phyloP scores from a whole-genome alignment of 108 stramenopile species.

The Nitzschia putrida region DNA sequence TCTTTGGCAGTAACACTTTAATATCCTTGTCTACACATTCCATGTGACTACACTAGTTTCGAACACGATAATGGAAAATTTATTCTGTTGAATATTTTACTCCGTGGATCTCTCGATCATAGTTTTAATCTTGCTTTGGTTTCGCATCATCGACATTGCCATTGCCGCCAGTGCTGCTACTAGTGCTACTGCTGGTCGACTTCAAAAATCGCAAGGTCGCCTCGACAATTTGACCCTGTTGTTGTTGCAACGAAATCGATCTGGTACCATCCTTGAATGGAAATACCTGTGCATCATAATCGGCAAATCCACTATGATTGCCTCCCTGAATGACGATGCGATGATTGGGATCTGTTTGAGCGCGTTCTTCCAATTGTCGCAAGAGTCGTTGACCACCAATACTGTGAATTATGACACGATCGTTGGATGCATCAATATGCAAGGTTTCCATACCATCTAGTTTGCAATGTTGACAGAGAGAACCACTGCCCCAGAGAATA shows the following conservation, averaged over 20 bases:
- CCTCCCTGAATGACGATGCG: constrained; percentile 29
- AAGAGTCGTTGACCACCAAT: not conserved
- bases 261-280: constrained; percentile 28
- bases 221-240: constrained; percentile 27
- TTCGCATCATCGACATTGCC: too few relatives aligned
- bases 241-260: constrained; percentile 28
- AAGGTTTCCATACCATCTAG: not conserved
- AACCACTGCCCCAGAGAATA: constrained; percentile 6
- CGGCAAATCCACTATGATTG: constrained; percentile 43
- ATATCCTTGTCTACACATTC: too few relatives aligned
- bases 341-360: not conserved
- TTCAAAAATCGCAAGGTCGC: constrained; percentile 16
- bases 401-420: not conserved
- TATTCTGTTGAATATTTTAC: too few relatives aligned
- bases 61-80: too few relatives aligned
- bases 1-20: too few relatives aligned
- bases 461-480: not conserved
- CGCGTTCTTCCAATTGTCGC: not conserved
- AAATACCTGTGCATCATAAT: constrained; percentile 23
- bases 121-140: too few relatives aligned
- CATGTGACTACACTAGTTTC: too few relatives aligned
- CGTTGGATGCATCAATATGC: constrained; percentile 12
- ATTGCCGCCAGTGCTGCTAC: too few relatives aligned
- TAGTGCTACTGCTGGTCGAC: not conserved
- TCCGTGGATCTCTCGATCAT: too few relatives aligned